Evolutionary conservation across 1,284 basidiomycete species (phyloP), one percentile per base, ranked within the genome.

Genomic region (Athelia sp.): DNA sequence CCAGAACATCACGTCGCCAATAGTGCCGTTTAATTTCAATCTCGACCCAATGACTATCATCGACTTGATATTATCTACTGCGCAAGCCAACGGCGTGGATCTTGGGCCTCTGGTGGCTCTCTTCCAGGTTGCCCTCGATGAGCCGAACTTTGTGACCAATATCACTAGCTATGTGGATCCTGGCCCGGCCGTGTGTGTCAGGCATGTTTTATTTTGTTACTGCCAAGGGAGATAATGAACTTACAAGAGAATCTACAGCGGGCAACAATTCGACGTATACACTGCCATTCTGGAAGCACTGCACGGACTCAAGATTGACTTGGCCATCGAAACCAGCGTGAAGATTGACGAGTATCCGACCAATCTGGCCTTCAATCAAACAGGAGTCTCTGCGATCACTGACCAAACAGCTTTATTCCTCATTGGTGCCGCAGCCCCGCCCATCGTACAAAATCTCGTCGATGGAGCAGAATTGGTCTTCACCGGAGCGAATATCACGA

Each of bases 361-460:
- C 13, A 74, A 78, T 47, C 70, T 90, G 42, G 65, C 78, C 31
- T 88, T 90, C 65, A 67, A 69, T 24, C 87, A 90, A 60, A 71
- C 67, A 48, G 71, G 72, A 42, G 82, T 90, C 13, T 75, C 81
- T 10, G 80, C 79, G 1, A 63, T 73, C 36, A 84, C 81, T 4
- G 87, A 90, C 58, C 58, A 73, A 50, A 81, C 82, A 0, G 78
- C 76, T 0, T 67, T 90, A 22, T 87, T 79, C 65, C 72, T 90
- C 45, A 82, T 89, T 43, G 83, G 85, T 32, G 83, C 80, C 2
- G 77, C 86, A 31, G 80, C 82, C 44, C 78, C 75, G 2, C 82
- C 84, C n/a, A 70, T 88, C 45, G 78, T 86, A 4, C 85, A 89
- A 62, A 69, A 75, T 58, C 73, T 90, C 17, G 87, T 90, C 38